These are phyloP conservation scores for Wickerhamiella bombiphila DNA, from an alignment of 805 yeast species.

Conservation along the genomic window DNA sequence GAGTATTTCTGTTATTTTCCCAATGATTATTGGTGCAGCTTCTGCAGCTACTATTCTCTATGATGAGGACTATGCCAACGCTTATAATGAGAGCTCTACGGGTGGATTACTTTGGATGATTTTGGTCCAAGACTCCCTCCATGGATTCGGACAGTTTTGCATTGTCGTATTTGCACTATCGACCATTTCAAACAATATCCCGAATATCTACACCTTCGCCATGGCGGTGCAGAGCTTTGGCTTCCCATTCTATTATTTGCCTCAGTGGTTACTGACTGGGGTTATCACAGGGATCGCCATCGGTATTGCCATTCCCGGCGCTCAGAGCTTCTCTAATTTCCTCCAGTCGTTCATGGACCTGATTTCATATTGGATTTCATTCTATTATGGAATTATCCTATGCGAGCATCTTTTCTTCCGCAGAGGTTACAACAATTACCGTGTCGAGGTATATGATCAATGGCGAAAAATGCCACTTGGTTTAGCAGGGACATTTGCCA, in stretches of 20 bases:
- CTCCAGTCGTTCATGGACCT: slow-evolving; percentile 82
- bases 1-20: slow-evolving; percentile 51
- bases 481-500: slow-evolving; percentile 59
- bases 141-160: slow-evolving; percentile 82
- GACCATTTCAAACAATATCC: slow-evolving; percentile 81
- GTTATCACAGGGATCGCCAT: slow-evolving; percentile 60
- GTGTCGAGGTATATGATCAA: slow-evolving; percentile 47
- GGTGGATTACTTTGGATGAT: slow-evolving; percentile 79
- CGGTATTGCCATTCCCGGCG: slow-evolving; percentile 82
- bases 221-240: slow-evolving; percentile 76
- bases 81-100: slow-evolving; percentile 35
- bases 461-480: slow-evolving; percentile 55
- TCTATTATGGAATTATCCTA: slow-evolving; percentile 60
- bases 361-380: slow-evolving; percentile 81
- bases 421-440: slow-evolving; percentile 45
- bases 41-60: slow-evolving; percentile 48
- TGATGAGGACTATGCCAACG: slow-evolving; percentile 31
- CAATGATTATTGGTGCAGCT: slow-evolving; percentile 77
- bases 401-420: slow-evolving; percentile 76
- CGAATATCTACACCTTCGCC: slow-evolving; percentile 85
- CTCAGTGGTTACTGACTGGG: slow-evolving; percentile 73
- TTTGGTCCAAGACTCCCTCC: slow-evolving; percentile 63
- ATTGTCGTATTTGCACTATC: slow-evolving; percentile 74
- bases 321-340: slow-evolving; percentile 53
- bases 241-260: slow-evolving; percentile 58